Evolutionary conservation across 1,284 basidiomycete genomes (phyloP).

Genomic region (Leucoagaricus sp.): DNA sequence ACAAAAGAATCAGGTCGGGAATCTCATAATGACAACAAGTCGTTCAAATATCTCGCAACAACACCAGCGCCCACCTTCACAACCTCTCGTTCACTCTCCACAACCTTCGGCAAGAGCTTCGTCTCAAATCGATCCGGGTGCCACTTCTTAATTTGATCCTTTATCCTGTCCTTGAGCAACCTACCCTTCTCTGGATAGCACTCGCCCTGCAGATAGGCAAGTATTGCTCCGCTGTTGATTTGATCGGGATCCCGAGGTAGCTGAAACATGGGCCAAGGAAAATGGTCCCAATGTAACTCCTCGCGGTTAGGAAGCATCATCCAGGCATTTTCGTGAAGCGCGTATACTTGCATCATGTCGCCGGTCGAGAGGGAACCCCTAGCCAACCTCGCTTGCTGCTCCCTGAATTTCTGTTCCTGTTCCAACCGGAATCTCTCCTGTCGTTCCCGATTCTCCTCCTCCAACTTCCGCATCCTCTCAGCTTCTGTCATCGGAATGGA

Average conservation of each 20-base stretch:
- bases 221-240: conserved; percentile 51
- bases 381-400: conserved; percentile 43
- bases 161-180: conserved; percentile 55
- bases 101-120: conserved; percentile 52
- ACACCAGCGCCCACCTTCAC: conserved; percentile 49
- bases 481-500: conserved; percentile 38
- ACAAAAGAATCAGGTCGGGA: not conserved
- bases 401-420: conserved; percentile 51
- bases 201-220: conserved; percentile 58
- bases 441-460: conserved; percentile 54
- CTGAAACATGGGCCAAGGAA: conserved; percentile 68
- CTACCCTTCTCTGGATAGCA: conserved; percentile 47
- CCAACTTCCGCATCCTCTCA: conserved; percentile 57
- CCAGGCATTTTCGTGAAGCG: conserved; percentile 56
- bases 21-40: conserved; percentile 23
- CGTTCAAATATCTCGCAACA: conserved; percentile 30
- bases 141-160: conserved; percentile 58
- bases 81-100: conserved; percentile 47
- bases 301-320: conserved; percentile 36
- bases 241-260: conserved; percentile 54
- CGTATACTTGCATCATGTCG: conserved; percentile 49
- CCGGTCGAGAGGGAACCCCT: conserved; percentile 49
- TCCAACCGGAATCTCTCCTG: conserved; percentile 61
- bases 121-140: conserved; percentile 55
- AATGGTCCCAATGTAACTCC: conserved; percentile 48